Evolutionary conservation across 345 rosid genomes (phyloP).

Genomic region (Citrus glauca): DNA sequence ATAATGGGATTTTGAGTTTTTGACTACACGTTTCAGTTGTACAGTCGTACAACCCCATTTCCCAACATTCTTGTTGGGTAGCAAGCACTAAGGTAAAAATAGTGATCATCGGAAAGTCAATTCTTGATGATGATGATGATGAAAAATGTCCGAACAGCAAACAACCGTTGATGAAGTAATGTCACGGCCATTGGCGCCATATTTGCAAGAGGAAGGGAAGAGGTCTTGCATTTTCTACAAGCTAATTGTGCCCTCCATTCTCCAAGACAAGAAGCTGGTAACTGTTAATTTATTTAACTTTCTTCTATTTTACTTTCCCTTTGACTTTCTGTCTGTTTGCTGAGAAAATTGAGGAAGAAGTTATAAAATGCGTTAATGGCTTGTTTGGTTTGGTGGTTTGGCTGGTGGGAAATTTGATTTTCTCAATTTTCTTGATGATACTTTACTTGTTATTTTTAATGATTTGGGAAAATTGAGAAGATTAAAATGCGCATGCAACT

Average conservation of each 20-base stretch:
- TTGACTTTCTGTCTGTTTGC: slow-evolving; percentile 10
- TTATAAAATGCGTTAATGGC: background rate
- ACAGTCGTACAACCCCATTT: background rate
- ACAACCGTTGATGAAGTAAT: background rate
- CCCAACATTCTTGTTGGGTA: background rate
- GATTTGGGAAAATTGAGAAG: background rate
- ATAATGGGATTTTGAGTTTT: background rate
- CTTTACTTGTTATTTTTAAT: too few relatives aligned
- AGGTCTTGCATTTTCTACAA: slow-evolving; percentile 33
- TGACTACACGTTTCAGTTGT: background rate
- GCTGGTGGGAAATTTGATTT: background rate
- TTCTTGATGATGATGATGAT: background rate
- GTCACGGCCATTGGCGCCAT: slow-evolving; percentile 22
- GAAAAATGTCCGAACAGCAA: background rate
- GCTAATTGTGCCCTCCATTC: slow-evolving; percentile 34
- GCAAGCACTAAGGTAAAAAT: background rate
- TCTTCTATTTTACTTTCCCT: background rate
- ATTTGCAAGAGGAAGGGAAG: slow-evolving; percentile 13
- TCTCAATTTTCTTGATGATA: background rate
- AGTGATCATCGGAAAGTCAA: background rate
- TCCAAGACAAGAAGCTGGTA: slow-evolving; percentile 36
- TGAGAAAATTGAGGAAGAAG: slow-evolving; percentile 3
- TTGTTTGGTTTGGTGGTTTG: background rate
- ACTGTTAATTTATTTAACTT: background rate
- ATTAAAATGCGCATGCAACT: background rate